These are phyloP conservation scores for Metschnikowia borealis DNA, from an alignment of 805 yeast genomes.

Conservation along the genomic window DNA sequence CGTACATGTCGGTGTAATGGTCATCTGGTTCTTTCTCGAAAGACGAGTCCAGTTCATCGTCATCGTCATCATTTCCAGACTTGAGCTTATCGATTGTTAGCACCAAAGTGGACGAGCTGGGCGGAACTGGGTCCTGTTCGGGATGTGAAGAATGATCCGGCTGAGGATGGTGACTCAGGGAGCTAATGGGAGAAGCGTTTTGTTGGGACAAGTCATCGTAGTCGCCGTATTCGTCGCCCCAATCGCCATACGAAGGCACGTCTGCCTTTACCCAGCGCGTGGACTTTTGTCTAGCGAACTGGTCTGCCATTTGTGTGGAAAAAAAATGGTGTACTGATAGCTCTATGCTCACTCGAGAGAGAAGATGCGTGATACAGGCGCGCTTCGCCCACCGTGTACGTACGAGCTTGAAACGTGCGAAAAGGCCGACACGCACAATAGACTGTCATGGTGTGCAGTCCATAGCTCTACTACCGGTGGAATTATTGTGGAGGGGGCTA, in stretches of 20 bases:
- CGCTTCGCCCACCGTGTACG: conserved; percentile 1
- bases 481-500: too few species aligned
- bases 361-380: conserved; percentile 1
- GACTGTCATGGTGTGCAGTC: not conserved
- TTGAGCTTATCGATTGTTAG: conserved; percentile 30
- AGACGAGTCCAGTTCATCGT: conserved; percentile 9
- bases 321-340: not conserved
- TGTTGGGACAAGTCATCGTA: conserved; percentile 27
- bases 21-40: not conserved
- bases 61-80: not conserved
- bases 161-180: not conserved
- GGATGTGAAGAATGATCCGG: not conserved
- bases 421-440: not conserved
- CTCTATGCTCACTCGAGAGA: not conserved
- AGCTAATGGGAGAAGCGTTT: not conserved
- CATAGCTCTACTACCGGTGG: not conserved
- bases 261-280: conserved; percentile 42
- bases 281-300: conserved; percentile 41
- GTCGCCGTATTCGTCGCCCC: conserved; percentile 36
- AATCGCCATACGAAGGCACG: conserved; percentile 41
- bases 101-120: conserved; percentile 20
- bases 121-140: not conserved
- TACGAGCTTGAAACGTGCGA: conserved; percentile 4
- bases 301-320: conserved; percentile 23
- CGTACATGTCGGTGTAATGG: not conserved